Conservation (phyloP, 495 filamentous ascomycete genomes). For the Trichoderma orchidacearum region DNA sequence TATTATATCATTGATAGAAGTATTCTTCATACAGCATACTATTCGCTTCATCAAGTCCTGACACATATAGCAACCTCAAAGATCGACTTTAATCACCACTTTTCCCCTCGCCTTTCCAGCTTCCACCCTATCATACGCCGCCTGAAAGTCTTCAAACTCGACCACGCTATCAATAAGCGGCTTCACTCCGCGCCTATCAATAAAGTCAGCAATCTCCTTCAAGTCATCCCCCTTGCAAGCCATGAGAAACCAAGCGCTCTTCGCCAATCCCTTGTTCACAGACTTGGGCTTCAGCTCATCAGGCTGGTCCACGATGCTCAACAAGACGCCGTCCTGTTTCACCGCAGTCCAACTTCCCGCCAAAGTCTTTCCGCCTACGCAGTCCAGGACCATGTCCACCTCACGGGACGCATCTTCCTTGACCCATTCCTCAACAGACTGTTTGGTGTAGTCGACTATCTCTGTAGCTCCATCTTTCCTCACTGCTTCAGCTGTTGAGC, state of each 20-base stretch:
- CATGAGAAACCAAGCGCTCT: slow-evolving; percentile 33
- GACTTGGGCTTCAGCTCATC: slow-evolving; percentile 24
- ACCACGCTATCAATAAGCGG: slow-evolving; percentile 46
- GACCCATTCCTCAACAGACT: slow-evolving; percentile 30
- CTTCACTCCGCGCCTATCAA: slow-evolving; percentile 47
- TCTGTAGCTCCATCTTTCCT: slow-evolving; percentile 48
- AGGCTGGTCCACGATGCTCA: slow-evolving; percentile 39
- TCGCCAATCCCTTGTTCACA: slow-evolving; percentile 12
- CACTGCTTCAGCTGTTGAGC: slow-evolving; percentile 39
- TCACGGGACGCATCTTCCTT: slow-evolving; percentile 28
- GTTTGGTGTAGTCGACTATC: slow-evolving; percentile 52
- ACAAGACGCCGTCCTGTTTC: slow-evolving; percentile 31
- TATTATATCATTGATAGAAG: neutral
- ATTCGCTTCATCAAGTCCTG: too few relatives aligned
- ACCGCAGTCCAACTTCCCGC: slow-evolving; percentile 39
- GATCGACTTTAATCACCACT: slow-evolving; percentile 38
- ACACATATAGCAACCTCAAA: too few relatives aligned
- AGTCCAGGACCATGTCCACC: slow-evolving; percentile 49
- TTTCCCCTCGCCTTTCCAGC: slow-evolving; percentile 52
- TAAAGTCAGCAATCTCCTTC: slow-evolving; percentile 40
- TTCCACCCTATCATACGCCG: slow-evolving; percentile 52
- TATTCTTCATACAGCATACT: neutral
- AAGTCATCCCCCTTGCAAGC: slow-evolving; percentile 15
- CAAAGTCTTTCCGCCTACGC: slow-evolving; percentile 40
- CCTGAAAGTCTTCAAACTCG: slow-evolving; percentile 45